Conservation (phyloP, 2,329 filamentous ascomycete species). For the Thielaviopsis euricoi region DNA sequence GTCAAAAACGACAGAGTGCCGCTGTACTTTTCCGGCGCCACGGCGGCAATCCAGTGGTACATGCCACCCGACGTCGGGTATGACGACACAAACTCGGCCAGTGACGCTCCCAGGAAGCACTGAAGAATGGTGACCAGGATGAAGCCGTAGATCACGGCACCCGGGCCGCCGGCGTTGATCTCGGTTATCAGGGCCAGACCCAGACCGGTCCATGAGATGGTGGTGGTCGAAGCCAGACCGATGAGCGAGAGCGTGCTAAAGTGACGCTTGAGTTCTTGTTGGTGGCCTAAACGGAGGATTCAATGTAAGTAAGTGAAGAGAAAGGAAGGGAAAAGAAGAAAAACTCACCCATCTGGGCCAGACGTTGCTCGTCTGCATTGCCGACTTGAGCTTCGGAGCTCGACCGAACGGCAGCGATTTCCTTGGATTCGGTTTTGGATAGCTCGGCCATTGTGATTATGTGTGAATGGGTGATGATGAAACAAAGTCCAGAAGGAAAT, state of each 20-base stretch:
- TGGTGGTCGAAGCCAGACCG: conserved; percentile 31
- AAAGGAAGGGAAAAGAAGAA: neutral
- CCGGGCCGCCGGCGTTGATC: conserved; percentile 30
- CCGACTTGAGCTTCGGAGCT: conserved; percentile 3
- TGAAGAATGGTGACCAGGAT: conserved; percentile 30
- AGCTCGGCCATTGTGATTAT: neutral
- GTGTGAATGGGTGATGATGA: neutral
- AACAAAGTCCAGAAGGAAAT: neutral
- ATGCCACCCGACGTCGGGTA: conserved; percentile 32
- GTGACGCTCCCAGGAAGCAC: conserved; percentile 25
- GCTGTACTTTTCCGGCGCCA: conserved; percentile 20
- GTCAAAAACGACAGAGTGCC: conserved; percentile 10
- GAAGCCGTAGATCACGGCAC: conserved; percentile 33
- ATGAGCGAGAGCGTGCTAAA: conserved; percentile 31
- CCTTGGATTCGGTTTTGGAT: neutral
- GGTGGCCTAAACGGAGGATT: conserved; percentile 22
- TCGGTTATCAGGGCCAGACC: conserved; percentile 28
- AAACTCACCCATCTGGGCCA: conserved; percentile 26
- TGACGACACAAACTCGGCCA: conserved; percentile 30
- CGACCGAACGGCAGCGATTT: neutral
- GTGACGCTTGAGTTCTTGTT: conserved; percentile 31
- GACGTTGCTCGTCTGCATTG: conserved; percentile 24
- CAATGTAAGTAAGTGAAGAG: neutral
- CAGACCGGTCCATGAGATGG: conserved; percentile 32
- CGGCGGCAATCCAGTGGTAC: conserved; percentile 34